These are phyloP conservation scores for Ustilago loliicola DNA, from an alignment of 1,284 basidiomycete species.

Conservation along the genomic window DNA sequence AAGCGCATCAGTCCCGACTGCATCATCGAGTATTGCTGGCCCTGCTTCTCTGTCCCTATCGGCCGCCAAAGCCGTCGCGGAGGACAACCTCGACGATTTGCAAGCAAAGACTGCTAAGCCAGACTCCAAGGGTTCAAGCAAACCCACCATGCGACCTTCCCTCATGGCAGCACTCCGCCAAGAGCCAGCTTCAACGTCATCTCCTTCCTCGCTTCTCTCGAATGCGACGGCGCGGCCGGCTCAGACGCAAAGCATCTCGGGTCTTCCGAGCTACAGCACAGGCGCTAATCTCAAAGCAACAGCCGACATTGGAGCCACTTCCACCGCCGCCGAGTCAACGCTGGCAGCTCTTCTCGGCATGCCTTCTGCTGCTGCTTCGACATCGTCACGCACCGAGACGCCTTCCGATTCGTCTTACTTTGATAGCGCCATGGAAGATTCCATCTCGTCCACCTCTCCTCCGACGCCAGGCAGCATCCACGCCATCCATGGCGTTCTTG, in stretches of 20 bases:
- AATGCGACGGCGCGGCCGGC: neutral
- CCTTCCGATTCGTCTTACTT: slow-evolving; percentile 51
- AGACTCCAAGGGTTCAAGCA: slow-evolving; percentile 5
- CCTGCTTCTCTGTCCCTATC: neutral
- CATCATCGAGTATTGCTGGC: neutral
- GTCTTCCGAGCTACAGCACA: slow-evolving; percentile 24
- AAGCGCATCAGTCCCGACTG: neutral
- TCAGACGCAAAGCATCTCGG: neutral
- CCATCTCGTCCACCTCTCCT: slow-evolving; percentile 39
- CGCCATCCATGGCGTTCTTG: slow-evolving; percentile 35
- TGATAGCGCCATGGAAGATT: slow-evolving; percentile 42
- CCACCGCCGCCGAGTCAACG: slow-evolving; percentile 30
- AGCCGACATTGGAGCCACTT: slow-evolving; percentile 7
- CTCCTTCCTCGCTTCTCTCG: neutral
- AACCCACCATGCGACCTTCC: slow-evolving; percentile 26
- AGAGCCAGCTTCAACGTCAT: slow-evolving; percentile 13
- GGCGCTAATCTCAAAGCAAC: slow-evolving; percentile 13
- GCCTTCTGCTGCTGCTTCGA: slow-evolving; percentile 28
- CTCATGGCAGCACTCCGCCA: slow-evolving; percentile 39
- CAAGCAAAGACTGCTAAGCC: neutral
- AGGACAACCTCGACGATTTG: neutral
- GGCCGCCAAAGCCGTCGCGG: neutral
- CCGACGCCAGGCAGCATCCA: slow-evolving; percentile 48
- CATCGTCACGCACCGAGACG: slow-evolving; percentile 41
- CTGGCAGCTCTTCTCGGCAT: slow-evolving; percentile 51